Percentiles rank a stretch among this genome's conserved stretches.
These are phyloP conservation scores for Linnemannia schmuckeri DNA, from an alignment of 192 early-diverging fungal genomes.

Conservation along the genomic window DNA sequence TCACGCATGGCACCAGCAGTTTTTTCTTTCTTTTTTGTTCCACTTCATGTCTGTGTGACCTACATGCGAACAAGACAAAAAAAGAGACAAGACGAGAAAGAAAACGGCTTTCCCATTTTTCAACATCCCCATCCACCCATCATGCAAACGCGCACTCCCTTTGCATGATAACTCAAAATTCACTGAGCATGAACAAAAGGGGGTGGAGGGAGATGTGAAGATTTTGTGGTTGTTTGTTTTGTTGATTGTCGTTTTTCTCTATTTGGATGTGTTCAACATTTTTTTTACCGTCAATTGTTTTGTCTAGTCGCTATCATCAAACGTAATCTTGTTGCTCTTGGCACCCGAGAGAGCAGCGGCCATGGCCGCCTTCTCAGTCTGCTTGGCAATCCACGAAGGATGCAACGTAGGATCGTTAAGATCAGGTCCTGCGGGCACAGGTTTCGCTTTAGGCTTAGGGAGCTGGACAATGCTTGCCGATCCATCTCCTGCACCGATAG, in stretches of 20 bases:
- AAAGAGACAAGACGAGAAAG: not conserved
- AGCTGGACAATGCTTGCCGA: conserved; percentile 28
- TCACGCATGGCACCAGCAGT: not conserved
- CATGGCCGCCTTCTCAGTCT: conserved; percentile 54
- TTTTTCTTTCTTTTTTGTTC: not conserved
- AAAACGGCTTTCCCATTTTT: not conserved
- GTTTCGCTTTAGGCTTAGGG: not conserved
- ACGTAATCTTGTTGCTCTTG: conserved; percentile 63
- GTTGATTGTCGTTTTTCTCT: not conserved
- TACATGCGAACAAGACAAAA: not conserved
- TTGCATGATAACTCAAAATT: conserved; percentile 8
- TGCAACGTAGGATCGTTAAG: conserved; percentile 48
- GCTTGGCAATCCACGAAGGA: conserved; percentile 56
- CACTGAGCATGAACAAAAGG: not conserved
- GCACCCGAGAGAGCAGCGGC: conserved; percentile 59
- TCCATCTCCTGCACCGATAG: conserved; percentile 45
- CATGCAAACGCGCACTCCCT: not conserved
- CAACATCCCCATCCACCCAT: not conserved
- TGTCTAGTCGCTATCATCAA: conserved; percentile 56
- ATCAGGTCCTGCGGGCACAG: conserved; percentile 28
- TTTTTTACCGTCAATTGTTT: not conserved
- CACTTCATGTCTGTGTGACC: not conserved
- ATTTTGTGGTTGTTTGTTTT: not conserved
- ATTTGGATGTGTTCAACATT: not conserved
- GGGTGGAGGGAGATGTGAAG: not conserved